Conservation (phyloP, 768 basidiomycete species). For the Pleurotus sapidus region DNA sequence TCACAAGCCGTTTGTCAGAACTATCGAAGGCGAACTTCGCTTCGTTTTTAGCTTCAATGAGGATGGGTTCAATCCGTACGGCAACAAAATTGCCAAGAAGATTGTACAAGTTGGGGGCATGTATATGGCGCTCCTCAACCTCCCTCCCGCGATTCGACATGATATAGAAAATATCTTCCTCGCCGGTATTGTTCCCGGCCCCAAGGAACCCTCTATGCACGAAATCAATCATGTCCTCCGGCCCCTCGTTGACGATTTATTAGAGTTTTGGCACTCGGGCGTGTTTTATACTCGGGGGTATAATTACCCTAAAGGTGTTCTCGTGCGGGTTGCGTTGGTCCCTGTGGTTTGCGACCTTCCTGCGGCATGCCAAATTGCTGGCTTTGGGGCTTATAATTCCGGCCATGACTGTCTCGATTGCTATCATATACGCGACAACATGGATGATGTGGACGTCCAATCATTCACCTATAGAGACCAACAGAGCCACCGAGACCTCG, state of each 20-base stretch:
- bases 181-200: conserved; percentile 23
- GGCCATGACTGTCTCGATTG: conserved; percentile 20
- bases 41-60: conserved; percentile 19
- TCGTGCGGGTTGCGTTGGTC: conserved; percentile 23
- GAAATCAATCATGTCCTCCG: conserved; percentile 22
- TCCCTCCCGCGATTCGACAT: conserved; percentile 25
- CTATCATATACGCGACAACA: conserved; percentile 9
- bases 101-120: conserved; percentile 23
- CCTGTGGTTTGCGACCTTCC: conserved; percentile 33
- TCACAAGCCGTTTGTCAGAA: conserved; percentile 17
- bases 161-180: conserved; percentile 27
- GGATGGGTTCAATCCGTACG: conserved; percentile 27
- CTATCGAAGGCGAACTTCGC: conserved; percentile 19
- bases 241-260: conserved; percentile 23
- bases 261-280: conserved; percentile 11
- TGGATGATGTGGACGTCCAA: conserved; percentile 13
- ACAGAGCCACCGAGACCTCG: conserved; percentile 9
- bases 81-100: conserved; percentile 15
- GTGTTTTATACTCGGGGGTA: conserved; percentile 22
- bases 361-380: conserved; percentile 26
- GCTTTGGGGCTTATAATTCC: conserved; percentile 16
- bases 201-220: conserved; percentile 20
- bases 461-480: conserved; percentile 11
- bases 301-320: conserved; percentile 18
- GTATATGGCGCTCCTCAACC: conserved; percentile 25